These are phyloP conservation scores for Amniculicola lignicola DNA, from an alignment of 495 filamentous ascomycete species.

Conservation along the genomic window DNA sequence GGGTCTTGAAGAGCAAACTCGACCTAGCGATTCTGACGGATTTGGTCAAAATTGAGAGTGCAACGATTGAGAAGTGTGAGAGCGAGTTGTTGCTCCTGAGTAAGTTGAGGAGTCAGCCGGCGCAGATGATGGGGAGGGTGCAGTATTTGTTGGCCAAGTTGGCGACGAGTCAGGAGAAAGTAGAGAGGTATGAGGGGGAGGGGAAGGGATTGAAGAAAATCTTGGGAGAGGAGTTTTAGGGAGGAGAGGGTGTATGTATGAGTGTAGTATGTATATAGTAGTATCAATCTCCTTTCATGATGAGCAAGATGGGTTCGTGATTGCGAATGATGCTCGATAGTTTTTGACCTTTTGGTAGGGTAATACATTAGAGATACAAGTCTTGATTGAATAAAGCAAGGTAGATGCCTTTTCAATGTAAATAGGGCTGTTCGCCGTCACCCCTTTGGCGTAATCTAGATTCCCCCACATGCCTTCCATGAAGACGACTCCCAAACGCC, in stretches of 20 bases:
- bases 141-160: slow-evolving; percentile 73
- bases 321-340: too few species aligned
- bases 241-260: not conserved
- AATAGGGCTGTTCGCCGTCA: too few species aligned
- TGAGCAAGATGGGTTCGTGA: too few species aligned
- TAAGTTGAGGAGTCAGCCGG: slow-evolving; percentile 56
- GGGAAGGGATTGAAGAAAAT: slow-evolving; percentile 67
- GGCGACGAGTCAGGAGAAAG: slow-evolving; percentile 66
- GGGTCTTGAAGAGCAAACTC: slow-evolving; percentile 67
- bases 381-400: not conserved
- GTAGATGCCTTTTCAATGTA: too few species aligned
- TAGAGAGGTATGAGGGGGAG: slow-evolving; percentile 71
- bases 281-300: slow-evolving; percentile 1
- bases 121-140: slow-evolving; percentile 58
- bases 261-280: not conserved
- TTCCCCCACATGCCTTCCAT: too few species aligned
- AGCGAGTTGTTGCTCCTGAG: slow-evolving; percentile 65
- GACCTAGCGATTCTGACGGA: slow-evolving; percentile 68
- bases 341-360: not conserved
- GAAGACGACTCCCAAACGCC: slow-evolving; percentile 13
- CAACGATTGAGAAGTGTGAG: slow-evolving; percentile 73
- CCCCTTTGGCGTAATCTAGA: too few species aligned
- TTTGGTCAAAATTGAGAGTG: slow-evolving; percentile 67
- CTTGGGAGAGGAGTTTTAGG: slow-evolving; percentile 42
- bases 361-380: slow-evolving; percentile 1